Evolutionary conservation across 2,329 filamentous ascomycete species (phyloP).

Genomic region (Clarireedia sp.): DNA sequence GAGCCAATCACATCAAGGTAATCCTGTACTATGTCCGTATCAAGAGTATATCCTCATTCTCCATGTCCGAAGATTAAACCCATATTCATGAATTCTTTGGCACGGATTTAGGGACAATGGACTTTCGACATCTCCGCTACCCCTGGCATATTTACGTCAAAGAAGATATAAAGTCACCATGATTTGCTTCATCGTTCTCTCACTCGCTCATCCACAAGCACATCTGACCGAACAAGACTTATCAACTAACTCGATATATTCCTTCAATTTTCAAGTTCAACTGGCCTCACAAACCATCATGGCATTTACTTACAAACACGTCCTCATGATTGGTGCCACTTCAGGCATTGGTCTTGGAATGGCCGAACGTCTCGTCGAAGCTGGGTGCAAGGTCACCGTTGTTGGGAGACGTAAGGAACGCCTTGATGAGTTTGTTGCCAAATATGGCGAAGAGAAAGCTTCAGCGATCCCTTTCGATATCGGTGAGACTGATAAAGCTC

Average conservation of each 20-base stretch:
- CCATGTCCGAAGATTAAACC: no score
- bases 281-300: constrained; percentile 26
- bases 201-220: no score
- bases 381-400: constrained; percentile 42
- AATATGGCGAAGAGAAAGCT: background rate
- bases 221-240: background rate
- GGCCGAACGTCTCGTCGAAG: constrained; percentile 35
- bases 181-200: no score
- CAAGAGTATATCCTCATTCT: no score
- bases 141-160: no score
- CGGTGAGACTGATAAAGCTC: background rate
- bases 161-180: no score
- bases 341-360: constrained; percentile 44
- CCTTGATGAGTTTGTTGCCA: constrained; percentile 31
- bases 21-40: no score
- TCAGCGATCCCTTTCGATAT: constrained; percentile 4
- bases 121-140: no score
- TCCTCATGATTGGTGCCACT: constrained; percentile 49
- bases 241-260: background rate
- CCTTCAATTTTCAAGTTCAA: background rate
- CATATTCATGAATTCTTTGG: no score
- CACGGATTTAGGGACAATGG: no score
- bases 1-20: background rate
- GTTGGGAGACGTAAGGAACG: constrained; percentile 45
- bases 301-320: constrained; percentile 46